These are phyloP conservation scores for Kwoniella shandongensis DNA, from an alignment of 768 basidiomycete species.

Conservation along the genomic window DNA sequence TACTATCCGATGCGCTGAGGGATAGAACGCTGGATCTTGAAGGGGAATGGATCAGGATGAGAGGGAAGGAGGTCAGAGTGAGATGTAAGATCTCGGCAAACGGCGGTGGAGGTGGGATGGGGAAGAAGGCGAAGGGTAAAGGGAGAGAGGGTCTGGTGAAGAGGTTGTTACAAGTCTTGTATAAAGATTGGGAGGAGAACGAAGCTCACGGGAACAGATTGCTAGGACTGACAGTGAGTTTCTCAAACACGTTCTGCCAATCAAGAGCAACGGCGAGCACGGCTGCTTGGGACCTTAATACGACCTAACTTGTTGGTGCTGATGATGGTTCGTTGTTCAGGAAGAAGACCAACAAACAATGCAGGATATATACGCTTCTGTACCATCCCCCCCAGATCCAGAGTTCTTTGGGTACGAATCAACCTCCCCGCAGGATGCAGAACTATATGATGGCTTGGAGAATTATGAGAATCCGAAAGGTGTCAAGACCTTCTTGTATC, in stretches of 20 bases:
- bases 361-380: constrained; percentile 32
- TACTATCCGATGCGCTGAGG: constrained; percentile 8
- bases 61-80: constrained; percentile 5
- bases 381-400: constrained; percentile 35
- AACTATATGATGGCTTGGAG: constrained; percentile 17
- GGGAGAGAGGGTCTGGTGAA: constrained; percentile 3
- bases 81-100: constrained; percentile 23
- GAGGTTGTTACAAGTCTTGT: constrained; percentile 12
- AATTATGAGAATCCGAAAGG: constrained; percentile 22
- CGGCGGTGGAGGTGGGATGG: constrained; percentile 21
- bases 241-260: too few species aligned
- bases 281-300: not conserved
- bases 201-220: constrained; percentile 6
- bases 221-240: constrained; percentile 18
- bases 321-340: too few species aligned
- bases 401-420: not conserved
- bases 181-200: constrained; percentile 7
- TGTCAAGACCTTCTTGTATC: constrained; percentile 26
- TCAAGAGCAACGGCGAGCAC: too few species aligned
- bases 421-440: constrained; percentile 14
- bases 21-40: constrained; percentile 15
- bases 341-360: constrained; percentile 21
- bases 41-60: constrained; percentile 14
- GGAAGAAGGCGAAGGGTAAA: constrained; percentile 15
- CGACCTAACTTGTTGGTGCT: not conserved